Evolutionary conservation across 768 basidiomycete genomes (phyloP).

Genomic region (Holtermannia corniformis): DNA sequence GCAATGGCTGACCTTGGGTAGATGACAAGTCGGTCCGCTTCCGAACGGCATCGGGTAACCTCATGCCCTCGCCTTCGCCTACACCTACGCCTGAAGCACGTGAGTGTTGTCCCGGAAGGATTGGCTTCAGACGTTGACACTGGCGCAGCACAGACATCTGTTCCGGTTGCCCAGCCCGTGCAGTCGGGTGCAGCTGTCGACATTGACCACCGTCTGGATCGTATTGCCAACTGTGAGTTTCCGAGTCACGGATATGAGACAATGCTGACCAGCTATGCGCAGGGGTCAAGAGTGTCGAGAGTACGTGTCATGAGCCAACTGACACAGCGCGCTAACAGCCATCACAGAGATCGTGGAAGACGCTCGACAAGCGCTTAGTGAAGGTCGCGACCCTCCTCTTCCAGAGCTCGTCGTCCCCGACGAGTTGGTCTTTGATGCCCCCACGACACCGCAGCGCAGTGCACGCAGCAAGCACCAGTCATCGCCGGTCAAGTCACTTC

Average conservation of each 20-base stretch:
- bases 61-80: conserved; percentile 8
- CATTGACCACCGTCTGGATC: conserved; percentile 20
- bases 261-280: neutral
- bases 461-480: neutral
- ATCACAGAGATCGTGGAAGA: conserved; percentile 34
- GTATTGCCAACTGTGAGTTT: conserved; percentile 17
- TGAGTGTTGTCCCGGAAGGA: no score
- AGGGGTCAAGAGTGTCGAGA: conserved; percentile 31
- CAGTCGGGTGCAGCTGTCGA: conserved; percentile 18
- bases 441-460: neutral
- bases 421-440: neutral
- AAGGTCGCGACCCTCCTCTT: conserved; percentile 30
- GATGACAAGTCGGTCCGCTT: conserved; percentile 20
- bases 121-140: neutral
- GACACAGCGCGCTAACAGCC: conserved; percentile 5
- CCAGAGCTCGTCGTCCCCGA: conserved; percentile 16
- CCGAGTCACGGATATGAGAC: neutral
- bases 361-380: conserved; percentile 31
- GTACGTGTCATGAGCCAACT: conserved; percentile 8
- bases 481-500: conserved; percentile 4
- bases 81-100: neutral
- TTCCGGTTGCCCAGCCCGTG: neutral
- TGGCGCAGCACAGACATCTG: neutral
- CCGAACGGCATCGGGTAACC: conserved; percentile 17
- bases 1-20: conserved; percentile 2